Evolutionary conservation across 2,329 filamentous ascomycete species (phyloP), one percentile per base, ranked within the genome.

Genomic region (Zalaria obscura): DNA sequence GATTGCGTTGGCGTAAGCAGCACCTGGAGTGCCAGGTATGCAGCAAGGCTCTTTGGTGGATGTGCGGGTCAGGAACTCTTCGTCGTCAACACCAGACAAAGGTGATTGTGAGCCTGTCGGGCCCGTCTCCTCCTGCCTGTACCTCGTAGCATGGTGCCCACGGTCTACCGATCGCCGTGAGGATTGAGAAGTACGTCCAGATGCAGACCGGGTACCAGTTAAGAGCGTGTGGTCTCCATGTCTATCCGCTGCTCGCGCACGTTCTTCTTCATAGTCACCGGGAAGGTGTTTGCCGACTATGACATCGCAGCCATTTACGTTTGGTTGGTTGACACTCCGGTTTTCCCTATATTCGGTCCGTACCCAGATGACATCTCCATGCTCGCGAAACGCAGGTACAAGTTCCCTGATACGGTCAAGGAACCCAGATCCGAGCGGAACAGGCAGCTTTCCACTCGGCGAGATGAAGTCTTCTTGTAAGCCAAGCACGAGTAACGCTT

Each of bases 401-500:
- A 96, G 67, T 5, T 71, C 62, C 18, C 77, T 65, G 35, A 87
- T 73, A 27, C 75, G 76, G 33, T 80, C 69, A 36, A 91, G 59
- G 47, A 88, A 84, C 6, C 75, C 74, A 3, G 78, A 76, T n/a
- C 52, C 47, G 35, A 75, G 70, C 31, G 66, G 66, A 39, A 88
- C 75, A 8, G 77, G 72, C 18, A 95, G 62, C 26, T 77, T 73
- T 41, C 83, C 82, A 39, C 76, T 70, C 1, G 74, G 63, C 5
- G 76, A 70, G 44, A 93, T 65, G 54, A 96, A 94, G 58, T 95
- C 89, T 52, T 93, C 86, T 56, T 96, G 91, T 31, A 93, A 75
- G 54, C 94, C 89, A 48, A 95, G 71, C 11, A 93, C 66, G 18
- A 96, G 67, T 35, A 98, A 69, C 1, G 85, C 89, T 62, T 76